Percentiles rank a stretch among this genome's conserved stretches.
phyloP scores from a whole-genome alignment of 768 basidiomycete genomes.

The Saitozyma podzolica region DNA sequence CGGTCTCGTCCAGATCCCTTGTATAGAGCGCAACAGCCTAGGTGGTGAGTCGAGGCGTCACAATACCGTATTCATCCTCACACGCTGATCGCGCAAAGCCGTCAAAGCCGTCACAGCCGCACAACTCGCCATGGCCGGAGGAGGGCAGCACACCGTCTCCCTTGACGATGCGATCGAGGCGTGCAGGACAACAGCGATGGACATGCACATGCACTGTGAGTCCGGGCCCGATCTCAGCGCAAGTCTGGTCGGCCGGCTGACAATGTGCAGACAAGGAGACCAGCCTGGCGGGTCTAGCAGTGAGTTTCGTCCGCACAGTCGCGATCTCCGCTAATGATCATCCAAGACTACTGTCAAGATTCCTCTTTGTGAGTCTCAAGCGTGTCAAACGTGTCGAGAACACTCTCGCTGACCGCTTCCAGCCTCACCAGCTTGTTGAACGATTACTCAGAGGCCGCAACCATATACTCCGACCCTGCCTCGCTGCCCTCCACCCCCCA shows the following conservation, averaged over 20 bases:
- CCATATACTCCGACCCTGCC: no score
- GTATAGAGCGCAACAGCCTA: conserved; percentile 68
- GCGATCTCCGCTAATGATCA: background rate
- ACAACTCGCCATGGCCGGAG: conserved; percentile 88
- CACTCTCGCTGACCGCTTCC: conserved; percentile 2
- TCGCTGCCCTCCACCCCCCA: no score
- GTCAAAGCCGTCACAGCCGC: conserved; percentile 59
- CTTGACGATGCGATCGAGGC: conserved; percentile 95
- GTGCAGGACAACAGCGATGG: conserved; percentile 77
- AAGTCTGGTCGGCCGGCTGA: background rate
- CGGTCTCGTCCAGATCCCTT: conserved; percentile 90
- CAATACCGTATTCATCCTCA: conserved; percentile 3
- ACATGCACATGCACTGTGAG: conserved; percentile 39
- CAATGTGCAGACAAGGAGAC: conserved; percentile 71
- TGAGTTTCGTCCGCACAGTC: conserved; percentile 15
- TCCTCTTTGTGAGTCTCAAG: conserved; percentile 30
- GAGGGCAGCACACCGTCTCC: conserved; percentile 63
- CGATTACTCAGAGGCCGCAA: no score
- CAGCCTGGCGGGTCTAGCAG: conserved; percentile 67
- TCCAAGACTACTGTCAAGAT: conserved; percentile 39
- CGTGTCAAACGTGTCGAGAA: background rate
- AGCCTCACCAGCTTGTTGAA: conserved; percentile 35
- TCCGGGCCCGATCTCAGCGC: background rate
- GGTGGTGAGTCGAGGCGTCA: conserved; percentile 36
- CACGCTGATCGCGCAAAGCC: conserved; percentile 55